A percentile compares a stretch with the other conserved stretches of the same genome.
phyloP scores from a whole-genome alignment of 768 basidiomycete genomes.

The Mycena maculata region DNA sequence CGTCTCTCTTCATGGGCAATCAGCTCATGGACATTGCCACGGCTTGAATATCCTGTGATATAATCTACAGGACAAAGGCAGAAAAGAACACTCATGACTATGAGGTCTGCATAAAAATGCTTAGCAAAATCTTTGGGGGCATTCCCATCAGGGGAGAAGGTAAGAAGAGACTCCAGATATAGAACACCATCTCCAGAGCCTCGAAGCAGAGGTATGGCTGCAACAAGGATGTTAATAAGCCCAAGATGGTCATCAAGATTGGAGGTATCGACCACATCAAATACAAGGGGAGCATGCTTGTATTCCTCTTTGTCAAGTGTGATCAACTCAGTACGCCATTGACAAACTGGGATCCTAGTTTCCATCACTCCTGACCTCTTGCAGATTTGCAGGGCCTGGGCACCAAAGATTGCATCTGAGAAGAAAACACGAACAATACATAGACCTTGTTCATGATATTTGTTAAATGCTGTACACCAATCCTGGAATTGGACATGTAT shows the following conservation, averaged over 20 bases:
- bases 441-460: conserved; percentile 6
- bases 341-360: conserved; percentile 45
- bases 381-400: conserved; percentile 47
- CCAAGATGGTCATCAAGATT: conserved; percentile 62
- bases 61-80: conserved; percentile 54
- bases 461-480: conserved; percentile 33
- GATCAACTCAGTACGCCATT: conserved; percentile 43
- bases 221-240: conserved; percentile 56
- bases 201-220: conserved; percentile 51
- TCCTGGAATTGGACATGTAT: conserved; percentile 33
- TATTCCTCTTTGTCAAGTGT: conserved; percentile 31
- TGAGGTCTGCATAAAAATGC: conserved; percentile 52
- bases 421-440: conserved; percentile 52
- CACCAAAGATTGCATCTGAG: conserved; percentile 54
- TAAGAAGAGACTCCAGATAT: conserved; percentile 56
- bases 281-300: conserved; percentile 45
- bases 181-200: conserved; percentile 44
- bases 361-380: conserved; percentile 33
- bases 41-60: conserved; percentile 53
- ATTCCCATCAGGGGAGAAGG: conserved; percentile 38
- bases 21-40: conserved; percentile 56
- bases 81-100: conserved; percentile 55
- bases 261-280: conserved; percentile 63
- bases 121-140: conserved; percentile 45
- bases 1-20: conserved; percentile 29